phyloP scores from a whole-genome alignment of 108 stramenopile species.

The Pseudonitzschia multiseries region DNA sequence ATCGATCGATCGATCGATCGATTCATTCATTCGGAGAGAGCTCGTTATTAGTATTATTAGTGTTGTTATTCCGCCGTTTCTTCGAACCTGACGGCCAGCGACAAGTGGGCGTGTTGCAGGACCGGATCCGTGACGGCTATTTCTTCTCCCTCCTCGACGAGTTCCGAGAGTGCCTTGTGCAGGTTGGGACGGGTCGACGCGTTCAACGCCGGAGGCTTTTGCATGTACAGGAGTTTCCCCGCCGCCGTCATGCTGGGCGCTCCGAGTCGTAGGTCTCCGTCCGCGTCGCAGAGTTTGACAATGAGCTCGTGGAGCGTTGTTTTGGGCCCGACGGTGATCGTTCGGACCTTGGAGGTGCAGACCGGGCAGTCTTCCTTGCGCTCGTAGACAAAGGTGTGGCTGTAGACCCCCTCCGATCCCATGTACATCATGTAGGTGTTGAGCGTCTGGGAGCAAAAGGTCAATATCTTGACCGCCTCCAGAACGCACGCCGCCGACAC shows the following conservation, averaged over 20 bases:
- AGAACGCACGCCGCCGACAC: slow-evolving; percentile 93
- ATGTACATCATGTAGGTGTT: slow-evolving; percentile 98
- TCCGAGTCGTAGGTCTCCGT: slow-evolving; percentile 81
- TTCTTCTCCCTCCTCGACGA: slow-evolving; percentile 86
- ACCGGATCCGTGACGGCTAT: slow-evolving; percentile 89
- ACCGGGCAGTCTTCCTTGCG: slow-evolving; percentile 89
- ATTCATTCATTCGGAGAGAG: too few species aligned
- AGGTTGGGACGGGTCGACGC: slow-evolving; percentile 84
- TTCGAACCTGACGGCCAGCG: slow-evolving; percentile 40
- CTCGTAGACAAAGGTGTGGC: slow-evolving; percentile 90
- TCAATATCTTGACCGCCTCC: slow-evolving; percentile 94
- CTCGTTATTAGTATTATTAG: too few species aligned
- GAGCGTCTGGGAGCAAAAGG: slow-evolving; percentile 88
- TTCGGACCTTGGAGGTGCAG: slow-evolving; percentile 63
- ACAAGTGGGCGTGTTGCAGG: slow-evolving; percentile 38
- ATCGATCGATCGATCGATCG: too few species aligned
- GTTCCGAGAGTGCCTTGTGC: slow-evolving; percentile 79
- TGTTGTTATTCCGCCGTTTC: too few species aligned
- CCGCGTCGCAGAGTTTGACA: slow-evolving; percentile 51
- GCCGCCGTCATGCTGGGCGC: slow-evolving; percentile 80
- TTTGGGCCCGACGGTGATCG: slow-evolving; percentile 44
- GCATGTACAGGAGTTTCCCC: slow-evolving; percentile 90
- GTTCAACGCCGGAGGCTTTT: slow-evolving; percentile 86
- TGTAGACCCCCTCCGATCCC: slow-evolving; percentile 81
- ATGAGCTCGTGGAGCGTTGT: slow-evolving; percentile 78